Percentiles rank a stretch among this genome's conserved stretches.
These are phyloP conservation scores for Tricholoma furcatifolium DNA, from an alignment of 768 basidiomycete genomes.

Conservation along the genomic window DNA sequence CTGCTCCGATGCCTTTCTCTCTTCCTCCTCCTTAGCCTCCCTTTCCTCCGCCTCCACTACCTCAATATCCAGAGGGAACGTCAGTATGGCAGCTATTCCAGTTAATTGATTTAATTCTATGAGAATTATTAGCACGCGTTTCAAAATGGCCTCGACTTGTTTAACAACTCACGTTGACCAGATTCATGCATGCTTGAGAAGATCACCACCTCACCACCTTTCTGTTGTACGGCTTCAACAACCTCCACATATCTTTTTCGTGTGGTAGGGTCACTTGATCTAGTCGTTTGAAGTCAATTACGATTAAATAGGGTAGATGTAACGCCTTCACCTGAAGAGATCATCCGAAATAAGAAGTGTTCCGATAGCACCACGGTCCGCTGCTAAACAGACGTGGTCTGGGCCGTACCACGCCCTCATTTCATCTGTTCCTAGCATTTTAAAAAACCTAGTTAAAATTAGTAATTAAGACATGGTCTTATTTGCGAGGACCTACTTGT, in stretches of 20 bases:
- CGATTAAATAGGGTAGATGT: background rate
- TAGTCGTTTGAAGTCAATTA: constrained; percentile 27
- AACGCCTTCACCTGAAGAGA: constrained; percentile 71
- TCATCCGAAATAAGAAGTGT: constrained; percentile 94
- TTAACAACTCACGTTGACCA: constrained; percentile 77
- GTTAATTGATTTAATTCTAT: constrained; percentile 94
- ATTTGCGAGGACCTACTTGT: constrained; percentile 52
- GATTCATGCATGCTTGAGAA: constrained; percentile 99
- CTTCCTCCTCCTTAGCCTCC: constrained; percentile 72
- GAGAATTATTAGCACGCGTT: background rate
- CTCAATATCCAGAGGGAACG: constrained; percentile 94
- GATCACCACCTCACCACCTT: constrained; percentile 91
- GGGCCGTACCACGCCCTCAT: constrained; percentile 99
- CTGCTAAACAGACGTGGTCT: constrained; percentile 88
- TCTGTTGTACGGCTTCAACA: constrained; percentile 85
- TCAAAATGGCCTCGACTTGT: background rate
- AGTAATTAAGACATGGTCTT: background rate
- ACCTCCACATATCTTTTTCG: constrained; percentile 84
- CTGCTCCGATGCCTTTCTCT: constrained; percentile 40
- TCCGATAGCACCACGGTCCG: constrained; percentile 91
- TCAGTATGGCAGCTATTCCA: constrained; percentile 93
- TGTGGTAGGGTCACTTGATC: constrained; percentile 74
- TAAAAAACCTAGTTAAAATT: constrained; percentile 77
- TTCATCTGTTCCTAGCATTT: constrained; percentile 94
- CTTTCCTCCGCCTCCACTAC: constrained; percentile 91